Evolutionary conservation across 2,329 filamentous ascomycete genomes (phyloP).

Genomic region (Colletotrichum echinochloae): DNA sequence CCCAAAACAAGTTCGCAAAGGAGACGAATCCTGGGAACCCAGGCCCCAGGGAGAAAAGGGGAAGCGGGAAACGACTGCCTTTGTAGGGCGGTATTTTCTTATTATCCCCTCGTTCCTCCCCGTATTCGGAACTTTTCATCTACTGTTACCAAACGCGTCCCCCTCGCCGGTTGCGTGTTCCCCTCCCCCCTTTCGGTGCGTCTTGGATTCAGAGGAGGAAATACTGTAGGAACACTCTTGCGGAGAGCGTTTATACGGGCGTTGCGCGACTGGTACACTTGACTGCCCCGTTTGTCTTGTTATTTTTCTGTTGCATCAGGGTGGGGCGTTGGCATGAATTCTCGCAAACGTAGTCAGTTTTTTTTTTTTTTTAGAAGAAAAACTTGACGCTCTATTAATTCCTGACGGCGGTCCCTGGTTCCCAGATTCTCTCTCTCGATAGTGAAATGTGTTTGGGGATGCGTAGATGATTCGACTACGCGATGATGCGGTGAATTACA

Average conservation of each 20-base stretch:
- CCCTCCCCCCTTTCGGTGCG: background rate
- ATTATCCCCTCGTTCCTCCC: background rate
- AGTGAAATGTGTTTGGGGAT: background rate
- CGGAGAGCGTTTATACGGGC: background rate
- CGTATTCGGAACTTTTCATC: constrained; percentile 38
- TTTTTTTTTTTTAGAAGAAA: too few relatives aligned
- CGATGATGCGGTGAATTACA: too few relatives aligned
- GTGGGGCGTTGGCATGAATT: constrained; percentile 40
- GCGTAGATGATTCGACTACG: background rate
- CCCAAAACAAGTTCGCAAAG: background rate
- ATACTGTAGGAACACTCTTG: background rate
- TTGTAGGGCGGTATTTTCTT: constrained; percentile 22
- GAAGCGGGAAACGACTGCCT: background rate
- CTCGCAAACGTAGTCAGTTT: constrained; percentile 35
- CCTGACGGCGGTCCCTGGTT: background rate
- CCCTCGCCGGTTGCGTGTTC: too few relatives aligned
- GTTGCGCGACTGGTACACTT: constrained; percentile 3
- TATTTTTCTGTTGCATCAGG: constrained; percentile 30
- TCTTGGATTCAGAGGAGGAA: constrained; percentile 28
- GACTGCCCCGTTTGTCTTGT: background rate
- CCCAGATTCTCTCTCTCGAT: background rate
- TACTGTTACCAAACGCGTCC: constrained; percentile 21
- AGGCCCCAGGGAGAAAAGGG: background rate
- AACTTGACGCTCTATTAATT: constrained; percentile 7
- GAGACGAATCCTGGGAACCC: constrained; percentile 18